Base-by-base conservation (phyloP, 2,329 filamentous ascomycete species). In the Fusarium dimerum region DNA sequence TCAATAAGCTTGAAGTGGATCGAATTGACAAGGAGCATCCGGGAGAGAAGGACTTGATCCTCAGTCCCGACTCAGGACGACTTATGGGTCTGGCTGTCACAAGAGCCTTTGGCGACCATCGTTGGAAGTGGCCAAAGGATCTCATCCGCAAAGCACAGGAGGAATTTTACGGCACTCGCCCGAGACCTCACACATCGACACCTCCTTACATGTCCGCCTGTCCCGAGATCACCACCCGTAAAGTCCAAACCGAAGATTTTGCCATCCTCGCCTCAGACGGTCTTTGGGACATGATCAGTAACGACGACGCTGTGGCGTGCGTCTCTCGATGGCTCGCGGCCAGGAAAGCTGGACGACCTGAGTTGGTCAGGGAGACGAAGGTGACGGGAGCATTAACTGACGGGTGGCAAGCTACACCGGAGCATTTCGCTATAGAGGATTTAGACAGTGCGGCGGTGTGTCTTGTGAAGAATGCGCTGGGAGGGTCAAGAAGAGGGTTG, bases 391-490 rank as follows among this genome's bases (percentile, higher is more conserved):
- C 51, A 6, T 6, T 56, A 4, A 55, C 58, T 7, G 54, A 67
- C 2, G 61, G 59, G 5, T 69, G 66, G 41, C 50, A 39, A 50
- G 62, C 67, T 10, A 65, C 62, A 1, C 62, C 65, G 1, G 79
- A 82, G 58, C 81, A 87, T 45, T 90, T 91, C 55, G 84, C 89
- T 1, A 84, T 91, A 5, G 85, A 90, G 67, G 90, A 94, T 66
- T 50, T 72, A 12, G 86, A 87, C 68, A 94, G 92, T 63, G 89
- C 83, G 6, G 90, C 90, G 0, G 92, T 90, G 1, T 90, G 93
- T 70, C 78, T 94, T 39, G 82, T 92, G 40, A 83, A 89, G 56
- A 95, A 94, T 65, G 89, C 89, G 1, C 80, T 94, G 13, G 90
- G 90, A 39, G 90, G 90, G 5, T 86, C 83, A 52, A 83, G 92